phyloP scores from a whole-genome alignment of 2,329 filamentous ascomycete genomes.

The Clonostachys chloroleuca region DNA sequence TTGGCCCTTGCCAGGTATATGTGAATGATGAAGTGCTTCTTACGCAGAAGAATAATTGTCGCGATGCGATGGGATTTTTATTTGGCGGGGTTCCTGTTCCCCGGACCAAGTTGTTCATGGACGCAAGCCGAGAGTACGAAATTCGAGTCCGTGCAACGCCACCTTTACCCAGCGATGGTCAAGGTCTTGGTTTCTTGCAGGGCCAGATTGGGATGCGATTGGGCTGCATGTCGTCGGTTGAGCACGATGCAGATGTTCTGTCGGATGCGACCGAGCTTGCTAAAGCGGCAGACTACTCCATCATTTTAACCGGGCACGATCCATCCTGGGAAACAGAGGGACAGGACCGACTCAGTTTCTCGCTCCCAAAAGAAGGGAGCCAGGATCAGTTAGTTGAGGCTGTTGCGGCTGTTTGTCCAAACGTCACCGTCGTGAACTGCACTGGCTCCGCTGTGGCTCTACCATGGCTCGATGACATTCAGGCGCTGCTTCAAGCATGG shows the following conservation, averaged over 20 bases:
- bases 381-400: conserved; percentile 53
- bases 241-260: conserved; percentile 26
- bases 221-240: conserved; percentile 21
- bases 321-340: no score
- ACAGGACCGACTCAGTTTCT: no score
- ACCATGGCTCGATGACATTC: conserved; percentile 48
- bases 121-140: conserved; percentile 12
- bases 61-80: conserved; percentile 26
- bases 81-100: conserved; percentile 9
- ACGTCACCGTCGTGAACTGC: conserved; percentile 57
- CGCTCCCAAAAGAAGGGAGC: conserved; percentile 11
- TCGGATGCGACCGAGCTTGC: conserved; percentile 52
- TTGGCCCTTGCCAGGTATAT: conserved; percentile 20
- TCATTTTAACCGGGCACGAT: no score
- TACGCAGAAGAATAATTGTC: conserved; percentile 21
- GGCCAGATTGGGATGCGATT: conserved; percentile 19
- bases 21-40: conserved; percentile 21
- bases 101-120: no score
- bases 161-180: conserved; percentile 4
- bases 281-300: conserved; percentile 54
- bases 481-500: conserved; percentile 60
- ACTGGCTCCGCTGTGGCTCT: conserved; percentile 56
- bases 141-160: conserved; percentile 15
- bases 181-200: conserved; percentile 10
- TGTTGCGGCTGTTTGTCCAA: conserved; percentile 51